A percentile compares a stretch with the other conserved stretches of the same genome.
phyloP scores from a whole-genome alignment of 2,329 filamentous ascomycete species.

The Aspergillus costaricaensis region DNA sequence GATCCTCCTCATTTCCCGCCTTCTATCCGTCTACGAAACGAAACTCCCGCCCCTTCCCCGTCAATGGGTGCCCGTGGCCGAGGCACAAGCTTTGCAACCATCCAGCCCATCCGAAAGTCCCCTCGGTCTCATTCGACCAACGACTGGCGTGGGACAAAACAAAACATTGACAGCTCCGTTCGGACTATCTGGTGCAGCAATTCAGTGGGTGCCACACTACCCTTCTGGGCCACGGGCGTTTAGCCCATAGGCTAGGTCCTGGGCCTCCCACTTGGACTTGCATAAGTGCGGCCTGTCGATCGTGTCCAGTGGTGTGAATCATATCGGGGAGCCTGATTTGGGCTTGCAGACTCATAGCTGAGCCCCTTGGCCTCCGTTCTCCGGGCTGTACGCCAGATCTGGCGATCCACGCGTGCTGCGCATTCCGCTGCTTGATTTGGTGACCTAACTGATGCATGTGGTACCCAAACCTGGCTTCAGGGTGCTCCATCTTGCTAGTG shows the following conservation, averaged over 20 bases:
- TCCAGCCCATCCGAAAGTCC: constrained; percentile 9
- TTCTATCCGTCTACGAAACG: background rate
- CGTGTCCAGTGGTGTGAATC: constrained; percentile 22
- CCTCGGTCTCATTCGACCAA: constrained; percentile 8
- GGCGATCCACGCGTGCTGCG: constrained; percentile 19
- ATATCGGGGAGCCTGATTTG: constrained; percentile 10
- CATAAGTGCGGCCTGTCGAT: constrained; percentile 38
- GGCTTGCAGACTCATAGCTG: constrained; percentile 19
- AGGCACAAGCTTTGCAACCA: constrained; percentile 12
- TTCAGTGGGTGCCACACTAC: constrained; percentile 19
- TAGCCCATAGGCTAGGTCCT: constrained; percentile 27
- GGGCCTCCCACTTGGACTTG: constrained; percentile 31
- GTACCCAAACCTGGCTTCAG: constrained; percentile 14
- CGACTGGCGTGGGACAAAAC: constrained; percentile 11
- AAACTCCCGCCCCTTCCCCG: background rate
- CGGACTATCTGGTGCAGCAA: constrained; percentile 14
- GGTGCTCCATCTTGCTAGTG: constrained; percentile 6
- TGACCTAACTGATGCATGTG: constrained; percentile 17
- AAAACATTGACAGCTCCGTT: constrained; percentile 5
- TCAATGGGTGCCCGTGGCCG: constrained; percentile 13
- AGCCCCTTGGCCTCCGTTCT: constrained; percentile 10
- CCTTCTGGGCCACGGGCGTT: constrained; percentile 26
- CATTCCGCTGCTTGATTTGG: constrained; percentile 12
- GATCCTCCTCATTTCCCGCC: background rate
- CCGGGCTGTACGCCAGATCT: constrained; percentile 19